A percentile compares a stretch with the other conserved stretches of the same genome.
Evolutionary conservation across 2,329 filamentous ascomycete genomes (phyloP).

Genomic region (Botrytis porri): DNA sequence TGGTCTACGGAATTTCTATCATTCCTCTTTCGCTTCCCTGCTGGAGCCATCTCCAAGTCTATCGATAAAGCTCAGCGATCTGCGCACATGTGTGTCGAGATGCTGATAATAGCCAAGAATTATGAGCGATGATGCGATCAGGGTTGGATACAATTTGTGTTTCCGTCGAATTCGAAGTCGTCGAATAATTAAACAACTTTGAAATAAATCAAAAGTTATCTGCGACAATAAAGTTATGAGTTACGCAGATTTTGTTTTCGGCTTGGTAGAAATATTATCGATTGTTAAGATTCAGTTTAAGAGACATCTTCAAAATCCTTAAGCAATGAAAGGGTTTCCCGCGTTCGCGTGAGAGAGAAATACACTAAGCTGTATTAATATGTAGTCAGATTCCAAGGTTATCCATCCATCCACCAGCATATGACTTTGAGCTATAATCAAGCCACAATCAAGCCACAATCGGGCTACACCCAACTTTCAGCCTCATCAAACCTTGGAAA

Average conservation of each 20-base stretch:
- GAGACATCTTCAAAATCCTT: background rate
- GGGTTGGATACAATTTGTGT: background rate
- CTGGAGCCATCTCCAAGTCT: constrained; percentile 35
- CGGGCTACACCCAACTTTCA: background rate
- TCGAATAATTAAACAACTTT: background rate
- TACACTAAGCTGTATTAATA: constrained; percentile 10
- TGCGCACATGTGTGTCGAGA: constrained; percentile 31
- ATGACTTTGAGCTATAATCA: background rate
- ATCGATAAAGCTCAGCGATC: constrained; percentile 26
- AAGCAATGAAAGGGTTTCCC: constrained; percentile 18
- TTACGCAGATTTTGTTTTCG: background rate
- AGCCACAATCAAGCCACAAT: background rate
- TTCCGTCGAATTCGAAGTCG: background rate
- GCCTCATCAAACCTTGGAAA: background rate
- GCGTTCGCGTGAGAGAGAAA: constrained; percentile 19
- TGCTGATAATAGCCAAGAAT: background rate
- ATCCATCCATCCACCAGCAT: no score
- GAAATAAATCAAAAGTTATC: background rate
- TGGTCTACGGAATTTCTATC: constrained; percentile 41
- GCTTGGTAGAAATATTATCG: background rate
- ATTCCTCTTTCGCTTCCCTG: constrained; percentile 39
- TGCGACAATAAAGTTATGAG: background rate
- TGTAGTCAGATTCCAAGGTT: background rate
- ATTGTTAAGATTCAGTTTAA: background rate
- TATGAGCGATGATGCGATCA: background rate